Evolutionary conservation across 805 yeast species (phyloP), one percentile per base, ranked within the genome.

Genomic region (Clavispora fructus): DNA sequence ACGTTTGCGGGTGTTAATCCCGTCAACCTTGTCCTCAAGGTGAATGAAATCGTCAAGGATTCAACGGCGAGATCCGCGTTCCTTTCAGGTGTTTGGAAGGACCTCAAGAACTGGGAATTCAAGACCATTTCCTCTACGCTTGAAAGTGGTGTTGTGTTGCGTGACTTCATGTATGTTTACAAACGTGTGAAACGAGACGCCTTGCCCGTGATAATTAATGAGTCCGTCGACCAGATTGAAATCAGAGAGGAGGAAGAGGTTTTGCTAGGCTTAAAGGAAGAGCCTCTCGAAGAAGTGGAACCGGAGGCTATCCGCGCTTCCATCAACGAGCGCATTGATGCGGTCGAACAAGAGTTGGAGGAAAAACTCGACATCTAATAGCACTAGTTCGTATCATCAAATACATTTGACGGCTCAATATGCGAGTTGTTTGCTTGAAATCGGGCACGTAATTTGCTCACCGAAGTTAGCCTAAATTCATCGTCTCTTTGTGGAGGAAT

Each of bases 391-490:
- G 25, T 33, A 17, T 33, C 37, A 16, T 33, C 37, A 17, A 33
- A 33, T 33, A 33, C 37, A 33, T 33, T 33, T 2, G 37, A 33
- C 4, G 25, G 25, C 9, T 14, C 37, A 16, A 17, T 33, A 10
- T 7, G 2, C 5, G 25, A 9, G 2, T 17, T 23, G 6, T 25
- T 33, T 33, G 23, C 25, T 17, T 33, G 37, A 14, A 50, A 48
- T 39, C 69, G 46, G 38, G 66, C 65, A 39, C 60, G 61, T 25
- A 69, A 47, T 39, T 56, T 60, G 35, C 56, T 49, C 13, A 61
- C 56, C 0, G 73, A 69, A 0, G 73, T 65, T 41, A 64, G 59
- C 47, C 52, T 53, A 9, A 69, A 63, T 33, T 59, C 60, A 25
- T 49, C 41, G 28, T 54, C 62, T 11, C 60, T 63, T 12, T 62